Evolutionary conservation across 2,329 filamentous ascomycete genomes (phyloP).

Genomic region (Mariannaea sp.): DNA sequence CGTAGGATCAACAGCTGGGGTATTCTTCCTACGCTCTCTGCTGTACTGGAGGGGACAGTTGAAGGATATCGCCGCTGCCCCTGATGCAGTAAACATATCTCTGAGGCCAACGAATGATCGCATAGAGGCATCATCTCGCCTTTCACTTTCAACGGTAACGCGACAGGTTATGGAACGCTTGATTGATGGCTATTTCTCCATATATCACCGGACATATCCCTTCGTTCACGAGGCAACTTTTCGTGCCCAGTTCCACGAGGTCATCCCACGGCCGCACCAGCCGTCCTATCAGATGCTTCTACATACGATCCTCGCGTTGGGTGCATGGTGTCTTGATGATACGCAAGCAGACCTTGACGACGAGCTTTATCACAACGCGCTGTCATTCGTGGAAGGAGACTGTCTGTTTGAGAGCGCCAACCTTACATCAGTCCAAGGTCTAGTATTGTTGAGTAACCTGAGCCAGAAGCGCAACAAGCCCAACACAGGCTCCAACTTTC

Average conservation of each 20-base stretch:
- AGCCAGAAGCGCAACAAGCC: slow-evolving; percentile 54
- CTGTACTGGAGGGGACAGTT: slow-evolving; percentile 31
- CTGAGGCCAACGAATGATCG: neutral
- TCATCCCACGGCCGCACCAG: slow-evolving; percentile 37
- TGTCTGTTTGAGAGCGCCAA: slow-evolving; percentile 42
- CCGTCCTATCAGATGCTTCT: slow-evolving; percentile 43
- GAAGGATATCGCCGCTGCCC: neutral
- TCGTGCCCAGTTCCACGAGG: slow-evolving; percentile 43
- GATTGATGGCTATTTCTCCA: slow-evolving; percentile 48
- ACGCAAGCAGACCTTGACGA: slow-evolving; percentile 36
- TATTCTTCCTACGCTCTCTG: slow-evolving; percentile 39
- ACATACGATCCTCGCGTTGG: slow-evolving; percentile 46
- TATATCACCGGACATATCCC: slow-evolving; percentile 52
- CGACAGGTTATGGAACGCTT: slow-evolving; percentile 33
- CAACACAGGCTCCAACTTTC: slow-evolving; percentile 54
- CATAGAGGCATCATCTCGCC: slow-evolving; percentile 20
- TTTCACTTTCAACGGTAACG: slow-evolving; percentile 32
- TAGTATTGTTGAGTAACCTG: slow-evolving; percentile 45
- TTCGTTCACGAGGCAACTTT: slow-evolving; percentile 53
- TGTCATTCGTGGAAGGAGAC: slow-evolving; percentile 36
- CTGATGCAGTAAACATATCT: neutral
- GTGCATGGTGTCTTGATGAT: slow-evolving; percentile 42
- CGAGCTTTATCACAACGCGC: slow-evolving; percentile 38
- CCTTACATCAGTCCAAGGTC: slow-evolving; percentile 39
- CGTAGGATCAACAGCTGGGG: slow-evolving; percentile 39